phyloP scores from a whole-genome alignment of 345 rosid genomes.

The Rhodamnia argentea region DNA sequence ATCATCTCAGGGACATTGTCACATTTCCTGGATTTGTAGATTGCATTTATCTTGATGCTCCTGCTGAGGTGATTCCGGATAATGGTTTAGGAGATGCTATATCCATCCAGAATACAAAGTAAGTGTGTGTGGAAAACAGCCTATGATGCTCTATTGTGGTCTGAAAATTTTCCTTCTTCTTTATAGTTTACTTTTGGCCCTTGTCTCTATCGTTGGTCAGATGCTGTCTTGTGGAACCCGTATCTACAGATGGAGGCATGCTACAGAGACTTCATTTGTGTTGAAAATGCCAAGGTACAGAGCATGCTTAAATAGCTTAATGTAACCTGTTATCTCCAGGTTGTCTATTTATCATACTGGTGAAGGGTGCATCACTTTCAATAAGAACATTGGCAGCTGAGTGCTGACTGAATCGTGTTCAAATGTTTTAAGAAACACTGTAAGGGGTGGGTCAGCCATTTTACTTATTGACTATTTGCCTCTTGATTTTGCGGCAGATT shows the following conservation, averaged over 20 bases:
- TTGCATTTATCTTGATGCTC: slow-evolving; percentile 69
- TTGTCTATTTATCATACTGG: background rate
- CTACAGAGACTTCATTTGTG: slow-evolving; percentile 82
- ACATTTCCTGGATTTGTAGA: slow-evolving; percentile 89
- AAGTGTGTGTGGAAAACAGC: background rate
- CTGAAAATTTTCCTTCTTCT: background rate
- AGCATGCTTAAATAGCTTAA: background rate
- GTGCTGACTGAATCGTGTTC: background rate
- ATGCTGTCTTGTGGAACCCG: slow-evolving; percentile 90
- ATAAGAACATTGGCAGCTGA: background rate
- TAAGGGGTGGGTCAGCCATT: background rate
- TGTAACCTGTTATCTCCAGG: background rate
- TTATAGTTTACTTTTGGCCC: background rate
- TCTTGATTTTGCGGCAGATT: slow-evolving; percentile 32
- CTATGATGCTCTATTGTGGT: background rate
- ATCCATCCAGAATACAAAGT: slow-evolving; percentile 66
- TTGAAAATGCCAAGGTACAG: slow-evolving; percentile 86
- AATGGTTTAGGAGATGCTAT: slow-evolving; percentile 81
- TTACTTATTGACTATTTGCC: background rate
- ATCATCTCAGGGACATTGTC: slow-evolving; percentile 49
- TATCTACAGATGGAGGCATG: slow-evolving; percentile 91
- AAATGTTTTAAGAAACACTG: background rate
- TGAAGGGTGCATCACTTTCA: background rate
- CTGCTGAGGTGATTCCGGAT: slow-evolving; percentile 48
- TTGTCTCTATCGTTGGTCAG: slow-evolving; percentile 66